Conservation (phyloP, 495 filamentous ascomycete genomes). For the Umbilicaria muhlenbergii region DNA sequence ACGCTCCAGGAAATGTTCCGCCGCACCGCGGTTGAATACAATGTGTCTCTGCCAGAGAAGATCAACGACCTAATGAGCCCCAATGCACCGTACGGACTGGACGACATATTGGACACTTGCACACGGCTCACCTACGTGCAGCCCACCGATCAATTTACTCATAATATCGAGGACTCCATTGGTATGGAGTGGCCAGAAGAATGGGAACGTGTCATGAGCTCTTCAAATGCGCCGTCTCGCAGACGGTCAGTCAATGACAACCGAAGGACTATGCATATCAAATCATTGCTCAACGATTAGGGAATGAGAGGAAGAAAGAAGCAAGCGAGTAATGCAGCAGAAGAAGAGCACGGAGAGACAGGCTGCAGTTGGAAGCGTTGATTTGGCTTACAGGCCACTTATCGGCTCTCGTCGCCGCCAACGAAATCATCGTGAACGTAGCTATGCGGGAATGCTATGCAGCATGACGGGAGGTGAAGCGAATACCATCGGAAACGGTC, state of each 20-base stretch:
- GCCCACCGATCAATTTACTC: conserved; percentile 8
- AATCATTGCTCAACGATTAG: neutral
- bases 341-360: too few relatives aligned
- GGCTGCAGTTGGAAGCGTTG: too few relatives aligned
- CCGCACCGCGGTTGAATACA: conserved; percentile 4
- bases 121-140: conserved; percentile 11
- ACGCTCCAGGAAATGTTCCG: conserved; percentile 10
- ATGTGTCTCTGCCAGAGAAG: conserved; percentile 3
- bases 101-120: conserved; percentile 13
- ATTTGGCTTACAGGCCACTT: too few relatives aligned
- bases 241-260: neutral
- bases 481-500: too few relatives aligned
- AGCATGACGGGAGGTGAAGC: too few relatives aligned
- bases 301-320: too few relatives aligned
- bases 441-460: too few relatives aligned
- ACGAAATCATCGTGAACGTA: too few relatives aligned
- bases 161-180: conserved; percentile 6
- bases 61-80: conserved; percentile 3
- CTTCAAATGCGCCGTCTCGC: neutral
- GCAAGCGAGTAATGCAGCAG: too few relatives aligned
- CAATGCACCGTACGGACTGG: conserved; percentile 5
- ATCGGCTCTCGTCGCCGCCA: too few relatives aligned
- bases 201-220: neutral
- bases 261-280: neutral
- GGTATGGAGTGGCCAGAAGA: conserved; percentile 3